Conservation (phyloP, 805 yeast species). For the Hanseniaspora lindneri region DNA sequence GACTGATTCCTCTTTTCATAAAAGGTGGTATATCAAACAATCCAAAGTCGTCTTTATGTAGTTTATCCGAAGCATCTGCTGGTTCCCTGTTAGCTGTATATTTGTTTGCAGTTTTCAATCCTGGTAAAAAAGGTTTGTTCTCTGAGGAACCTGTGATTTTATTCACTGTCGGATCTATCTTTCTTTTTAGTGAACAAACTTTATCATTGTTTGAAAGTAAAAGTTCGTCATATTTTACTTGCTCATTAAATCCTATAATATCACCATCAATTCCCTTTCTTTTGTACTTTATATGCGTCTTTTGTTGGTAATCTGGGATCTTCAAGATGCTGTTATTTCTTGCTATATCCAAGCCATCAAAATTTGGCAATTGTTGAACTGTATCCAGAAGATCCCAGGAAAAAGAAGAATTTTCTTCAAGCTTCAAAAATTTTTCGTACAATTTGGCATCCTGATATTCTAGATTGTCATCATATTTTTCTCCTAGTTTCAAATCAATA, state of each 20-base stretch:
- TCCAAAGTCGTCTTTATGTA: constrained; percentile 64
- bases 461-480: constrained; percentile 11
- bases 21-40: constrained; percentile 78
- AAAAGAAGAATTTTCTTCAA: constrained; percentile 39
- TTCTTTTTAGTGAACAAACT: constrained; percentile 62
- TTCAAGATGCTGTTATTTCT: constrained; percentile 5
- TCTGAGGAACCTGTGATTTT: constrained; percentile 57
- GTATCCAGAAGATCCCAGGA: constrained; percentile 61
- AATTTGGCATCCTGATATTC: constrained; percentile 21
- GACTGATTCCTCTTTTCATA: constrained; percentile 54
- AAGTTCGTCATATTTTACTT: constrained; percentile 38
- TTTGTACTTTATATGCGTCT: constrained; percentile 56
- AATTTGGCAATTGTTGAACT: constrained; percentile 46
- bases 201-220: constrained; percentile 47
- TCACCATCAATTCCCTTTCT: constrained; percentile 66
- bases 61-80: constrained; percentile 14
- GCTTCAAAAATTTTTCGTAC: constrained; percentile 42
- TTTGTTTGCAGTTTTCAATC: constrained; percentile 43
- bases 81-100: constrained; percentile 21
- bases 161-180: constrained; percentile 49
- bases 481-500: constrained; percentile 21
- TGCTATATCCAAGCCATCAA: constrained; percentile 29
- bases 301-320: constrained; percentile 48
- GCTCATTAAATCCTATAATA: constrained; percentile 53
- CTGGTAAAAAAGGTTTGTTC: constrained; percentile 84